These are phyloP conservation scores for Carex littledalei DNA, from an alignment of 176 grass and related monocot genomes.

Conservation along the genomic window DNA sequence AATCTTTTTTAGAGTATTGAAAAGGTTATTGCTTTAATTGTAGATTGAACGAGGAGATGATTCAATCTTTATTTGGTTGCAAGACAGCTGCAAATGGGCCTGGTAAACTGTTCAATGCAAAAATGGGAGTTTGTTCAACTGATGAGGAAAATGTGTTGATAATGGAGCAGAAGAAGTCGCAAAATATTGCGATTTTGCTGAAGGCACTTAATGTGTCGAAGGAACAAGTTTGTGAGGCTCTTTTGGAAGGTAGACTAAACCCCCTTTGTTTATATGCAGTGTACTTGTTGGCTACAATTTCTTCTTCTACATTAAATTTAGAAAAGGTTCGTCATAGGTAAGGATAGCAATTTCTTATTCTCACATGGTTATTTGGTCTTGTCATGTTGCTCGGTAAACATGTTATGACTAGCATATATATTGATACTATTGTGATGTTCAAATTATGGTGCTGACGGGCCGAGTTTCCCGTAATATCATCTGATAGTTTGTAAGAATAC, in stretches of 20 bases:
- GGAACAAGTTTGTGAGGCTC: conserved; percentile 51
- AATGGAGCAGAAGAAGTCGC: conserved; percentile 44
- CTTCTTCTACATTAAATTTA: neutral
- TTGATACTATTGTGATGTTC: neutral
- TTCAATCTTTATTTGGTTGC: conserved; percentile 44
- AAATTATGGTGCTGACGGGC: neutral
- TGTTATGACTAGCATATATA: neutral
- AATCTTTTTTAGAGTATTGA: neutral
- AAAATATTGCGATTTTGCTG: conserved; percentile 51
- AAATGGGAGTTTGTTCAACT: neutral
- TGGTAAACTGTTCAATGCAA: neutral
- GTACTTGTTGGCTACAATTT: neutral
- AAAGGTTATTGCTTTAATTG: neutral
- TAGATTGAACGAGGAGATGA: conserved; percentile 72
- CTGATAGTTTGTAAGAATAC: neutral
- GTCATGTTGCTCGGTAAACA: neutral
- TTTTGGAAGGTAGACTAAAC: conserved; percentile 50
- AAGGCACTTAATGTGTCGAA: conserved; percentile 47
- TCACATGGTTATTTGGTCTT: neutral
- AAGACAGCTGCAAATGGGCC: neutral
- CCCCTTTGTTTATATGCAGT: neutral
- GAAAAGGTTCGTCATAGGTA: neutral
- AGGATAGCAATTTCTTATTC: neutral
- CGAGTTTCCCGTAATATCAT: neutral
- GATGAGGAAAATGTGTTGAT: conserved; percentile 38